Base-by-base conservation (phyloP, 1,284 basidiomycete genomes). In the Coriolopsis trogii region DNA sequence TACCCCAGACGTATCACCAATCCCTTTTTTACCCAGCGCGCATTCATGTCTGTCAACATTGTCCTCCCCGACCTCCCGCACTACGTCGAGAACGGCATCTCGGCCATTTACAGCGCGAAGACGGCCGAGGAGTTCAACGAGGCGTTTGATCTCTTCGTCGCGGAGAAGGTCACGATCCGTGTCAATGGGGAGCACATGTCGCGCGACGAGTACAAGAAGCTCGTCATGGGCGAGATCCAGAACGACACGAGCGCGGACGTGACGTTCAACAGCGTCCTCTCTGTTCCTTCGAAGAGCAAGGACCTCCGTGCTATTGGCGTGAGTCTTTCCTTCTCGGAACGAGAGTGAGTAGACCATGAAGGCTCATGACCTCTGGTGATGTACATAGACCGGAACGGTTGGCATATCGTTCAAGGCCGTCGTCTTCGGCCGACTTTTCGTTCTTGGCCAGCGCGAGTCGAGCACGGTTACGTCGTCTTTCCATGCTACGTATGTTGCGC, bases 111-210 rank as follows among this genome's bases (percentile, higher is more conserved):
- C 42, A 40, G 63, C 29, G 66, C 73, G 8, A 72, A 67, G 25
- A 66, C 63, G 4, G 30, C 55, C 23, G 42, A 42, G 0, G 62
- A 54, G 7, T 46, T 46, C 44, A 25, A 16, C 16, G 16, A 39
- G 4, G 62, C 66, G 4, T 75, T 75, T 53, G 67, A 73, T 16
- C 59, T 49, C 0, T 70, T 71, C 38, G 63, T 76, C 49, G 61
- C 68, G 2, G 3, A 57, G 15, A 15, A 69, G 5, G 64, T 61
- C 16, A 58, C 46, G 5, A 64, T 75, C 48, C 61, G 55, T 8
- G 56, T 76, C 44, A 77, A 76, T 50, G 73, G 69, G 18, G 54
- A 67, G 37, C 23, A 52, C 15, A 21, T 64, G 23, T 49, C 58
- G 15, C 58, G 61, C 38, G 64, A 56, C 12, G 33, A 62, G 34